A percentile compares a stretch with the other conserved stretches of the same genome.
phyloP scores from a whole-genome alignment of 176 grass and related monocot genomes.

The Cymbopogon citratus region DNA sequence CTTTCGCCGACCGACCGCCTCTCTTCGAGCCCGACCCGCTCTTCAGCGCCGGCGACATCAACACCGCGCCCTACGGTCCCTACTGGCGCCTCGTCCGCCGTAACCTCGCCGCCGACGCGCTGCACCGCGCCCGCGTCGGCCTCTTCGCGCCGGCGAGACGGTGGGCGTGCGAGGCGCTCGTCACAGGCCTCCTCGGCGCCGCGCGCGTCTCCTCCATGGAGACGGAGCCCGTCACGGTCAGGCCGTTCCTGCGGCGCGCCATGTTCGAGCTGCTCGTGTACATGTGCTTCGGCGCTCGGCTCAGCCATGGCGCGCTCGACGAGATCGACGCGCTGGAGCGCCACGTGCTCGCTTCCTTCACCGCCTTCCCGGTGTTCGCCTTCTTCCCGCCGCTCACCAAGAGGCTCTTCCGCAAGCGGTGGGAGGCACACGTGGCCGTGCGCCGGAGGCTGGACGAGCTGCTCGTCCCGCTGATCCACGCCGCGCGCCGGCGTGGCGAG shows the following conservation, averaged over 20 bases:
- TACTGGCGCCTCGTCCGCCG: conserved; percentile 50
- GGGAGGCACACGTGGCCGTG: conserved; percentile 10
- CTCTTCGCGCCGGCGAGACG: conserved; percentile 19
- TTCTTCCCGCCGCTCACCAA: conserved; percentile 54
- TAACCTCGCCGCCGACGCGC: conserved; percentile 15
- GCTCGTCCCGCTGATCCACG: conserved; percentile 31
- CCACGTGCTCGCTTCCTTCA: neutral
- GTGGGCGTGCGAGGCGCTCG: conserved; percentile 25
- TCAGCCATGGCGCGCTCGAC: conserved; percentile 10
- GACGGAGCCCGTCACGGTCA: conserved; percentile 3
- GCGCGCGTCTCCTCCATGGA: neutral
- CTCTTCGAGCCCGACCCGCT: neutral
- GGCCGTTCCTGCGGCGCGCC: conserved; percentile 37
- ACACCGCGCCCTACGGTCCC: conserved; percentile 26
- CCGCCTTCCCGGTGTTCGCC: conserved; percentile 36
- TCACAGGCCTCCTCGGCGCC: conserved; percentile 3
- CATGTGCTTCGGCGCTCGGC: conserved; percentile 56
- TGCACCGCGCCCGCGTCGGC: conserved; percentile 10
- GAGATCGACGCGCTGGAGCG: conserved; percentile 33
- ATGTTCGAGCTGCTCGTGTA: conserved; percentile 42
- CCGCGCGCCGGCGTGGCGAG: neutral
- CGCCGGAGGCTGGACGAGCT: conserved; percentile 27
- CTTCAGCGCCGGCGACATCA: conserved; percentile 45
- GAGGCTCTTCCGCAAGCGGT: conserved; percentile 34
- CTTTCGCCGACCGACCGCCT: neutral